These are phyloP conservation scores for Tetrahymena borealis DNA, from an alignment of 73 alveolate species.

Conservation along the genomic window DNA sequence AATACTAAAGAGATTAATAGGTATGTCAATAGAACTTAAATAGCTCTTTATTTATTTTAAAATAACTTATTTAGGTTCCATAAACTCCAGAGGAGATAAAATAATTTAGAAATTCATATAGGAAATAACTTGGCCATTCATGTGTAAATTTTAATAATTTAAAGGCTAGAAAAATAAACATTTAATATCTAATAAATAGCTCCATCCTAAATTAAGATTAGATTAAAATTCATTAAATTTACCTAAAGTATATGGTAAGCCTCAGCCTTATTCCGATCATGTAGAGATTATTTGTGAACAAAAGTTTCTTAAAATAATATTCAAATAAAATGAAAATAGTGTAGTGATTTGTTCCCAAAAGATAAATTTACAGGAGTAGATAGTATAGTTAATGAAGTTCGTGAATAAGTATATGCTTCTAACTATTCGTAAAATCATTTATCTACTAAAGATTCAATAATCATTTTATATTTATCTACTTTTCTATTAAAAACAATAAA, in stretches of 20 bases:
- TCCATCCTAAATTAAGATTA: neutral
- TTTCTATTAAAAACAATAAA: neutral
- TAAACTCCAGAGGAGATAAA: neutral
- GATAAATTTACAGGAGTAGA: neutral
- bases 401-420: neutral
- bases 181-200: neutral
- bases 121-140: neutral
- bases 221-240: neutral
- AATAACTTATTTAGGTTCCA: neutral
- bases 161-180: neutral
- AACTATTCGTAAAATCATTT: neutral
- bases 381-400: neutral
- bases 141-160: neutral
- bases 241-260: neutral
- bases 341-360: neutral
- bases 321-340: neutral
- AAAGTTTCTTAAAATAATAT: neutral
- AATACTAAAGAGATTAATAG: neutral
- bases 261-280: neutral
- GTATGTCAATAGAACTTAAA: too few relatives aligned
- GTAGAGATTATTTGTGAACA: neutral
- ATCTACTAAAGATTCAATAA: neutral
- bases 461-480: neutral
- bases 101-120: neutral
- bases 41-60: neutral